Evolutionary conservation across 225 moss, liverwort and hornwort genomes (phyloP).

Genomic region (Physcomitrellopsis africana): DNA sequence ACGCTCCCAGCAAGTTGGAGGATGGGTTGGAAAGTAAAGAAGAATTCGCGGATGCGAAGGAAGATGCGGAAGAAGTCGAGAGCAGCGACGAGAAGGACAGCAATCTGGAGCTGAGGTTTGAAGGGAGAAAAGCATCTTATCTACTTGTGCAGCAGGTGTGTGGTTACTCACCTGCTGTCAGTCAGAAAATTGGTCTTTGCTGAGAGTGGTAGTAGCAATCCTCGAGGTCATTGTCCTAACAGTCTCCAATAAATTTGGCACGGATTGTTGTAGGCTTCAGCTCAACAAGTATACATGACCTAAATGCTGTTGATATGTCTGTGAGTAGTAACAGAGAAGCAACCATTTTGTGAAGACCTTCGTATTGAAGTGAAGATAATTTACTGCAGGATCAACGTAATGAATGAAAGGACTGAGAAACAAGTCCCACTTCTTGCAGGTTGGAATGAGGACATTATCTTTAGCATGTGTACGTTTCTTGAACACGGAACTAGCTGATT

Average conservation of each 20-base stretch:
- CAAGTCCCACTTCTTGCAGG: slow-evolving; percentile 52
- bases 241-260: slow-evolving; percentile 14
- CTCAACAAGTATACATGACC: slow-evolving; percentile 27
- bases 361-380: slow-evolving; percentile 48
- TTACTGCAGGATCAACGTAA: slow-evolving; percentile 49
- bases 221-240: slow-evolving; percentile 21
- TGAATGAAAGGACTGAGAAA: slow-evolving; percentile 48
- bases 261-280: slow-evolving; percentile 27
- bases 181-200: slow-evolving; percentile 13
- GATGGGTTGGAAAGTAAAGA: slow-evolving; percentile 47
- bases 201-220: slow-evolving; percentile 18
- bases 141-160: slow-evolving; percentile 77
- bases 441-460: slow-evolving; percentile 44
- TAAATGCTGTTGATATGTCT: slow-evolving; percentile 31
- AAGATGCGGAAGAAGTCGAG: slow-evolving; percentile 64
- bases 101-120: slow-evolving; percentile 76
- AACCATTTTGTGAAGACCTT: slow-evolving; percentile 34
- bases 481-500: slow-evolving; percentile 29
- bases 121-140: slow-evolving; percentile 85
- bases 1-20: slow-evolving; percentile 45
- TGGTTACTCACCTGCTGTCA: slow-evolving; percentile 30
- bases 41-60: slow-evolving; percentile 15
- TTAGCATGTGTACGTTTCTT: slow-evolving; percentile 44
- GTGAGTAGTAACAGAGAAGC: slow-evolving; percentile 29
- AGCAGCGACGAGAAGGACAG: slow-evolving; percentile 79